phyloP scores from a whole-genome alignment of 257 asterid genomes.

The Thymus quinquecostatus region DNA sequence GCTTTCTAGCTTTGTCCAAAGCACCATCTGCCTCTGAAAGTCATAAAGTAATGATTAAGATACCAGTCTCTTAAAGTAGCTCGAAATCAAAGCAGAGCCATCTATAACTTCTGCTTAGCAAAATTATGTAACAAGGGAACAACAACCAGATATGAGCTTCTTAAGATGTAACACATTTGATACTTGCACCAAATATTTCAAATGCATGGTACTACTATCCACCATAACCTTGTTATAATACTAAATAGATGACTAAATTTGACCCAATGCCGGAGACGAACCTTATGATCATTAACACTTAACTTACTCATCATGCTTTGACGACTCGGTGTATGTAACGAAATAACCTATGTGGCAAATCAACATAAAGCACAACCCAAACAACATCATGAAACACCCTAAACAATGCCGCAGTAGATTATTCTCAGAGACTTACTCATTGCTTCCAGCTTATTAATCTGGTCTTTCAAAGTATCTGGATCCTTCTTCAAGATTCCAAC shows the following conservation, averaged over 20 bases:
- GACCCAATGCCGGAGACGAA: not conserved
- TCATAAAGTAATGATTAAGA: constrained; percentile 13
- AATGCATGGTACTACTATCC: constrained; percentile 10
- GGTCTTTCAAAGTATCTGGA: constrained; percentile 79
- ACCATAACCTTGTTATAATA: not conserved
- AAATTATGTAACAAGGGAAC: not conserved
- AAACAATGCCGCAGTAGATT: not conserved
- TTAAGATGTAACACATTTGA: not conserved
- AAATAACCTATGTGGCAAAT: not conserved
- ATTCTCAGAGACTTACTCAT: constrained; percentile 63
- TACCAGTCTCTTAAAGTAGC: not conserved
- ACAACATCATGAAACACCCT: not conserved
- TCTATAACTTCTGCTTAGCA: not conserved
- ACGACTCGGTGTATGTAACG: too few relatives aligned
- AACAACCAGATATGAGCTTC: constrained; percentile 8
- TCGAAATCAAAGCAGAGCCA: not conserved
- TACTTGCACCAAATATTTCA: not conserved
- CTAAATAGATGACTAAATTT: not conserved
- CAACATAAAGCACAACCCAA: constrained; percentile 21
- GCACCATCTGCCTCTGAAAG: constrained; percentile 98
- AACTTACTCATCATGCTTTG: not conserved
- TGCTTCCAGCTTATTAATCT: constrained; percentile 80
- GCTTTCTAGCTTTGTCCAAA: constrained; percentile 96
- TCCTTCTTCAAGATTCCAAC: constrained; percentile 95
- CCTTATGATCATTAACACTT: not conserved